phyloP scores from a whole-genome alignment of 1,284 basidiomycete species.

The Cutaneotrichosporon sp. region DNA sequence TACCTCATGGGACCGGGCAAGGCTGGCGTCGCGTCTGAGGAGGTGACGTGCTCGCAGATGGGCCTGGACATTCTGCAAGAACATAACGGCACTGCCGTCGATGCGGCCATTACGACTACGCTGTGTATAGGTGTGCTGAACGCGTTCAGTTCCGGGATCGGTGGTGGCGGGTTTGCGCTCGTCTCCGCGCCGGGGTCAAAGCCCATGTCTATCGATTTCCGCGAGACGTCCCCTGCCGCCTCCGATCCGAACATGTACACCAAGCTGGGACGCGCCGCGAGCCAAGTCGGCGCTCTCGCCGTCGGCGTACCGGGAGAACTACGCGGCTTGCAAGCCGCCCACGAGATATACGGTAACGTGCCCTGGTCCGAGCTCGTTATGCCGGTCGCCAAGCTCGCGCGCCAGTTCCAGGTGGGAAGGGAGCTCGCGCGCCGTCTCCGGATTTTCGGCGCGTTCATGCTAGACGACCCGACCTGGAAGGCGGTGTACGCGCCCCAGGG shows the following conservation, averaged over 20 bases:
- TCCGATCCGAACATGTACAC: conserved; percentile 71
- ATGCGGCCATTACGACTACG: conserved; percentile 73
- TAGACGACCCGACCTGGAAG: conserved; percentile 70
- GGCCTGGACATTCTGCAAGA: conserved; percentile 65
- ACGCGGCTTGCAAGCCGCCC: conserved; percentile 57
- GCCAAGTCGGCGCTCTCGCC: conserved; percentile 68
- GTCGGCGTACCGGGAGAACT: conserved; percentile 84
- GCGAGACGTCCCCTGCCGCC: conserved; percentile 73
- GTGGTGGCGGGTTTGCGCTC: conserved; percentile 88
- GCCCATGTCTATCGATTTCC: conserved; percentile 70
- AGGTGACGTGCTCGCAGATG: conserved; percentile 72
- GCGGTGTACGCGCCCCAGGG: conserved; percentile 76
- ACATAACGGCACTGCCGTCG: conserved; percentile 84
- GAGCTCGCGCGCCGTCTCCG: conserved; percentile 69
- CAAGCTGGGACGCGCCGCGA: conserved; percentile 64
- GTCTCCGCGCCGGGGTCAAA: conserved; percentile 61
- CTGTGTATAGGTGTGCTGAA: conserved; percentile 82
- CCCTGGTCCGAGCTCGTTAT: conserved; percentile 71
- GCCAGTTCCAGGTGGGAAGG: conserved; percentile 63
- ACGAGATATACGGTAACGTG: conserved; percentile 51
- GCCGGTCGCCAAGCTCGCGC: conserved; percentile 68
- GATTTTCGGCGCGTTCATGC: conserved; percentile 59
- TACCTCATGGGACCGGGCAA: conserved; percentile 65
- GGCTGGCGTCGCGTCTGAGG: conserved; percentile 84
- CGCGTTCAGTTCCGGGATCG: conserved; percentile 79